Evolutionary conservation across 2,329 filamentous ascomycete species (phyloP), one percentile per base, ranked within the genome.

Genomic region (Thielaviopsis euricoi): DNA sequence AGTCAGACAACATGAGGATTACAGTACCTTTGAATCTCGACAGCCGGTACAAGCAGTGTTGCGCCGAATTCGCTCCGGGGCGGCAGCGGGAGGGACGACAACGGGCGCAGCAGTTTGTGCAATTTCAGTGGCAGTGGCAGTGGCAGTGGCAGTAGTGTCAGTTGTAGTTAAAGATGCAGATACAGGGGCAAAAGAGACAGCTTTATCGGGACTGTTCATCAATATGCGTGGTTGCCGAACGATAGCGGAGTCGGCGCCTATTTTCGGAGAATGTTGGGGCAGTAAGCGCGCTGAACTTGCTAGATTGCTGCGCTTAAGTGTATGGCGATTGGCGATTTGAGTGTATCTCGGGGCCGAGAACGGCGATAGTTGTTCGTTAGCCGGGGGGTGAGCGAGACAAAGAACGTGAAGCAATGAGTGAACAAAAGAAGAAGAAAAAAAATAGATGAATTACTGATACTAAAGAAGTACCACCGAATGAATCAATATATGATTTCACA

Each of bases 31-130:
- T 9, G 59, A 66, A 58, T 68, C 66, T 29, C 66, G 65, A 61
- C 66, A 68, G 57, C 64, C 63, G 22, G 67, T 65, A 52, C 66
- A 68, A 25, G 66, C 66, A n/a, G 65, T 67, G 57, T 67, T 67
- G 7, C 66, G 63, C 59, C 66, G 62, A 61, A 67, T 66, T 40
- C 65, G 63, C 25, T 62, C 63, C 58, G 64, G 15, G 15, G 49
- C 55, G 33, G 55, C 49, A 26, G 53, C 26, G 50, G 43, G 2
- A 43, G 37, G 5, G 3, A 12, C 15, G 10, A 12, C 37, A 12
- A 12, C 37, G 13, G 37, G 5, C 5, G 37, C 10, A 40, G 15
- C 37, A 13, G 37, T n/a, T n/a, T n/a, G n/a, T n/a, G n/a, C 37
- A 40, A 12, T 12, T 3, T 5, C 5, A 13, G 37, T 3, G 3